These are phyloP conservation scores for Lentinula edodes DNA, from an alignment of 768 basidiomycete genomes.

Conservation along the genomic window DNA sequence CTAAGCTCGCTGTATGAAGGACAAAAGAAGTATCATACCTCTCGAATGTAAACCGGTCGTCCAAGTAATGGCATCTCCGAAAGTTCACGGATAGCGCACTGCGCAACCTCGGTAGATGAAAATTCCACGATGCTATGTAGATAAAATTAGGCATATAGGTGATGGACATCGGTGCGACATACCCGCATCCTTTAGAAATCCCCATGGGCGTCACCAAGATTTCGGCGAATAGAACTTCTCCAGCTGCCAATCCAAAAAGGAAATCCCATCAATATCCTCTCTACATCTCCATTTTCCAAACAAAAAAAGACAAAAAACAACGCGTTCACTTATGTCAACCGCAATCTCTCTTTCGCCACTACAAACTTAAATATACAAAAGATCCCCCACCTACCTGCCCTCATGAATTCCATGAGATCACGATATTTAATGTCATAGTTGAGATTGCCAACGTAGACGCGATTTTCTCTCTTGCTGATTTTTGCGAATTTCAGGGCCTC, in stretches of 20 bases:
- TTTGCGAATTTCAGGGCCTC: slow-evolving; percentile 95
- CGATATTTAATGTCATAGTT: slow-evolving; percentile 98
- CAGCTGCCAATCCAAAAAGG: slow-evolving; percentile 91
- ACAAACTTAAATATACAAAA: slow-evolving; percentile 70
- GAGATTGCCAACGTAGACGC: slow-evolving; percentile 98
- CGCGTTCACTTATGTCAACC: slow-evolving; percentile 14
- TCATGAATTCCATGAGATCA: slow-evolving; percentile 99
- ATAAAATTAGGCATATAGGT: background rate
- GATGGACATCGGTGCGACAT: too few relatives aligned
- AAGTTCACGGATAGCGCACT: slow-evolving; percentile 84
- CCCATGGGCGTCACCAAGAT: slow-evolving; percentile 95
- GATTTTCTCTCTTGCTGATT: slow-evolving; percentile 94
- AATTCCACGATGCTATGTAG: slow-evolving; percentile 87
- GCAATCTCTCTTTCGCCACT: slow-evolving; percentile 46
- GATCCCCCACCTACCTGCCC: slow-evolving; percentile 97
- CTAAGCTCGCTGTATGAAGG: background rate
- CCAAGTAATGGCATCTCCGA: slow-evolving; percentile 89
- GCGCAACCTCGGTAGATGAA: slow-evolving; percentile 81
- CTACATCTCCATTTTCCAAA: slow-evolving; percentile 42
- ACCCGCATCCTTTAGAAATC: slow-evolving; percentile 99
- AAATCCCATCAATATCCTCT: slow-evolving; percentile 94
- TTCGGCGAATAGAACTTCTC: slow-evolving; percentile 99
- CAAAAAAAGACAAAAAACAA: slow-evolving; percentile 6
- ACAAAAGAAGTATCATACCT: slow-evolving; percentile 46
- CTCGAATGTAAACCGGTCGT: slow-evolving; percentile 94